Evolutionary conservation across 768 basidiomycete species (phyloP).

Genomic region (Lepiota venenata): DNA sequence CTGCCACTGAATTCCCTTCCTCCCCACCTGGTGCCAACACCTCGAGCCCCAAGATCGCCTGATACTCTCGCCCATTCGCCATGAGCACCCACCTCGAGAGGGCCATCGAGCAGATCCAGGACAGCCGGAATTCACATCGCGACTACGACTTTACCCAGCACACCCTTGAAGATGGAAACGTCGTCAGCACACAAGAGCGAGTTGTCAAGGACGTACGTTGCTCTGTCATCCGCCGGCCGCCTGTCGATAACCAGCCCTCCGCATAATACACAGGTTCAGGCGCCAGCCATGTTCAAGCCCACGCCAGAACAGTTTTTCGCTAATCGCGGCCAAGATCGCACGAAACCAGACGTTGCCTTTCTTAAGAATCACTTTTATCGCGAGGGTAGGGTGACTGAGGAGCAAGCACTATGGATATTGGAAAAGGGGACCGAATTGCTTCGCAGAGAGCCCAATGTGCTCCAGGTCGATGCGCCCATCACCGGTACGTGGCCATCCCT

Average conservation of each 20-base stretch:
- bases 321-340: constrained; percentile 61
- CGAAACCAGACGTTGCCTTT: constrained; percentile 93
- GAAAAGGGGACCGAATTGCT: constrained; percentile 84
- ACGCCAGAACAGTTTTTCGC: constrained; percentile 95
- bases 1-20: not conserved
- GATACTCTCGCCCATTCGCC: constrained; percentile 12
- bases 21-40: constrained; percentile 11
- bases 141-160: constrained; percentile 91
- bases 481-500: constrained; percentile 60
- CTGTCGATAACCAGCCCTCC: constrained; percentile 6
- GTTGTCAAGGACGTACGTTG: constrained; percentile 89
- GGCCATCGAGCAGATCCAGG: constrained; percentile 64
- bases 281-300: constrained; percentile 90
- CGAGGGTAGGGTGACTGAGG: constrained; percentile 90
- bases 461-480: constrained; percentile 95
- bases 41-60: constrained; percentile 7
- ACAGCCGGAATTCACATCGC: constrained; percentile 42
- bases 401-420: constrained; percentile 93
- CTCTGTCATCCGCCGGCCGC: not conserved
- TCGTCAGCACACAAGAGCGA: constrained; percentile 91
- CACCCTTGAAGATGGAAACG: constrained; percentile 86
- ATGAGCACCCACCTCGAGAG: constrained; percentile 57
- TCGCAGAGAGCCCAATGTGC: constrained; percentile 81
- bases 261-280: constrained; percentile 72
- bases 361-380: constrained; percentile 99